These are phyloP conservation scores for Ampelomyces quisqualis DNA, from an alignment of 2,329 filamentous ascomycete species.

Conservation along the genomic window DNA sequence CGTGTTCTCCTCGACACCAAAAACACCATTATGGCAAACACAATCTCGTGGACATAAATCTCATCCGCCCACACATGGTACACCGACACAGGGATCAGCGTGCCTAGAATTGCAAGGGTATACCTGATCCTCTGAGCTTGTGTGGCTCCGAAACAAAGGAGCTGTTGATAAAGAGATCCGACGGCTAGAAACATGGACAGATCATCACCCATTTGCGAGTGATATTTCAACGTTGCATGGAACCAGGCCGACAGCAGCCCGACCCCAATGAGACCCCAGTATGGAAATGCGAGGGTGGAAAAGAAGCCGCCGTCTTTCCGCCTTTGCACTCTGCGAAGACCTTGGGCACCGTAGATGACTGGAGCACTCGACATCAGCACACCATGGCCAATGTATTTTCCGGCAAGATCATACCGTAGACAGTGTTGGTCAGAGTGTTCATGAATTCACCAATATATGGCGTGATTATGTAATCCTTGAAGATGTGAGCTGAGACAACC, in stretches of 20 bases:
- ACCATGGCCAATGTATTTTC: no score
- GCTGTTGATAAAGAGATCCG: constrained; percentile 55
- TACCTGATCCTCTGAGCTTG: constrained; percentile 23
- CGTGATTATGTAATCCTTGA: constrained; percentile 56
- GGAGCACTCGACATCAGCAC: neutral
- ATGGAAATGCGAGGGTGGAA: constrained; percentile 42
- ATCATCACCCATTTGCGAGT: constrained; percentile 56
- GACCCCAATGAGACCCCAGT: constrained; percentile 48
- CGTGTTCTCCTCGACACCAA: constrained; percentile 38
- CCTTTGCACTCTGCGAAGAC: constrained; percentile 30
- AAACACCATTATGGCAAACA: constrained; percentile 47
- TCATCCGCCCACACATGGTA: constrained; percentile 45
- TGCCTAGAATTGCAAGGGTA: constrained; percentile 30
- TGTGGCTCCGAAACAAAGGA: constrained; percentile 47
- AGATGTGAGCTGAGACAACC: constrained; percentile 1
- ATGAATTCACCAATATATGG: constrained; percentile 56
- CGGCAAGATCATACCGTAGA: constrained; percentile 45
- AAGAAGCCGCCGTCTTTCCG: constrained; percentile 32
- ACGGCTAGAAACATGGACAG: constrained; percentile 60
- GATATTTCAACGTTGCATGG: constrained; percentile 50
- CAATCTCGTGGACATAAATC: constrained; percentile 42
- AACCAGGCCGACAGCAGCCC: constrained; percentile 48
- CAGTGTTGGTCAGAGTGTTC: constrained; percentile 55
- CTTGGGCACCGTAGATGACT: constrained; percentile 43
- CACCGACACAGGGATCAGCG: constrained; percentile 36